Percentiles rank a stretch among this genome's conserved stretches.
Evolutionary conservation across 1,284 basidiomycete species (phyloP).

Genomic region (Ustilago lituana): DNA sequence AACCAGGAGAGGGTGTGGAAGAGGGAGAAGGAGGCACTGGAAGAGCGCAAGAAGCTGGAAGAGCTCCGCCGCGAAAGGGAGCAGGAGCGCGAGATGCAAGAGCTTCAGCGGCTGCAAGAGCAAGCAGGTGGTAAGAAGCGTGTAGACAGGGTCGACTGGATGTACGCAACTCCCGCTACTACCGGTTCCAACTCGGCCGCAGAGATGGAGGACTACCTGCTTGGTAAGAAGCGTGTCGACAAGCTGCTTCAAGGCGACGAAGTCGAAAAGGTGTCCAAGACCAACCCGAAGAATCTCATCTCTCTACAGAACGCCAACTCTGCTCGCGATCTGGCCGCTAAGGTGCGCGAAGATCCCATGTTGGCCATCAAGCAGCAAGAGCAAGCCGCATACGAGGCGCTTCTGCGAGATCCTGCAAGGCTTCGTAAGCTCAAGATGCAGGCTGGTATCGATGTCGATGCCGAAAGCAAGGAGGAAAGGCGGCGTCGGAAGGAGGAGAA

Average conservation of each 20-base stretch:
- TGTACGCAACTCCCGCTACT: slow-evolving; percentile 94
- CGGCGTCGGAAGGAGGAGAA: slow-evolving; percentile 72
- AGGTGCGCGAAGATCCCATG: slow-evolving; percentile 94
- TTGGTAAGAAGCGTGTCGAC: slow-evolving; percentile 98
- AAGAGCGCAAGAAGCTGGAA: slow-evolving; percentile 96
- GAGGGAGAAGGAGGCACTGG: slow-evolving; percentile 93
- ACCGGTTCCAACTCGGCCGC: slow-evolving; percentile 77
- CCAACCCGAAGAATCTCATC: slow-evolving; percentile 29
- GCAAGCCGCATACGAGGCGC: slow-evolving; percentile 86
- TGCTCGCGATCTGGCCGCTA: slow-evolving; percentile 85
- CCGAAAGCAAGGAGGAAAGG: slow-evolving; percentile 67
- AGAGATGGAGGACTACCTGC: slow-evolving; percentile 92
- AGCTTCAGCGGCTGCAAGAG: slow-evolving; percentile 81
- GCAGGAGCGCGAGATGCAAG: slow-evolving; percentile 94
- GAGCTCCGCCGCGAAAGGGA: slow-evolving; percentile 96
- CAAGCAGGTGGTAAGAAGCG: slow-evolving; percentile 93
- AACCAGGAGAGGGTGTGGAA: slow-evolving; percentile 99
- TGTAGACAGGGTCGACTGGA: slow-evolving; percentile 95
- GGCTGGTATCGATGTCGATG: slow-evolving; percentile 77
- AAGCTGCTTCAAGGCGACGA: slow-evolving; percentile 86
- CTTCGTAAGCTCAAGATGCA: slow-evolving; percentile 70
- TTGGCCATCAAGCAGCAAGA: slow-evolving; percentile 98
- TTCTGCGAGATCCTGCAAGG: slow-evolving; percentile 90
- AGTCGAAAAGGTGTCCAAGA: slow-evolving; percentile 73
- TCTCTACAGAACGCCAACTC: slow-evolving; percentile 75